Evolutionary conservation across 164 flowering plant species (phyloP).

Genomic region (Paratinospora sagittata): DNA sequence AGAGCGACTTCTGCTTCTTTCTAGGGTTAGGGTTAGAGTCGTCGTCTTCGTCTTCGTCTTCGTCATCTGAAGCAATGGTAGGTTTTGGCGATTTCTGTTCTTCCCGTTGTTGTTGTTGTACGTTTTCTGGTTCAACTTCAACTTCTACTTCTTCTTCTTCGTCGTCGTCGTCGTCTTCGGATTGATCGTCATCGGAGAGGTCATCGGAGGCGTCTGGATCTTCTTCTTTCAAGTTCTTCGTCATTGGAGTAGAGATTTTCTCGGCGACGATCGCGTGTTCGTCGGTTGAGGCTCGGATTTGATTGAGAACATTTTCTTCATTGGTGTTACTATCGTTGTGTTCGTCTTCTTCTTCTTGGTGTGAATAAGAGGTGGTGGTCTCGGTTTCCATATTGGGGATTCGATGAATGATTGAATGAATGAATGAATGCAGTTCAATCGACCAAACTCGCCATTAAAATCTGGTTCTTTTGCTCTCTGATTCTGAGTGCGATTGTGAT

Average conservation of each 20-base stretch:
- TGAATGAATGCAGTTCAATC: too few species aligned
- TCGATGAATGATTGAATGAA: too few species aligned
- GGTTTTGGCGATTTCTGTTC: conserved; percentile 26
- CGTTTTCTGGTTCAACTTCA: conserved; percentile 8
- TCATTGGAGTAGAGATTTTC: too few species aligned
- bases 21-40: conserved; percentile 37
- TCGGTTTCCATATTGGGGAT: not conserved
- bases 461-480: too few species aligned
- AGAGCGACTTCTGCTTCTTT: conserved; percentile 50
- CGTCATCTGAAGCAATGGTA: conserved; percentile 19
- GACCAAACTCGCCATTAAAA: too few species aligned
- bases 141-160: conserved; percentile 9
- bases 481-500: too few species aligned
- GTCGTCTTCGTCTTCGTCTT: conserved; percentile 25
- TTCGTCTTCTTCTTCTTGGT: too few species aligned
- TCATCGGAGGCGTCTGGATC: conserved; percentile 33
- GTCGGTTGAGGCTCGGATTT: too few species aligned
- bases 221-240: not conserved
- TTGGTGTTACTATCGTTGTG: not conserved
- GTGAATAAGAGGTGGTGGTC: too few species aligned
- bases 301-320: too few species aligned
- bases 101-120: too few species aligned
- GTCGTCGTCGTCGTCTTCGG: conserved; percentile 13
- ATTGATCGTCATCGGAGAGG: conserved; percentile 32
- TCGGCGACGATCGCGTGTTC: too few species aligned